Evolutionary conservation across 2,329 filamentous ascomycete genomes (phyloP), one percentile per base, ranked within the genome.

Genomic region (Diaporthe caulivora): DNA sequence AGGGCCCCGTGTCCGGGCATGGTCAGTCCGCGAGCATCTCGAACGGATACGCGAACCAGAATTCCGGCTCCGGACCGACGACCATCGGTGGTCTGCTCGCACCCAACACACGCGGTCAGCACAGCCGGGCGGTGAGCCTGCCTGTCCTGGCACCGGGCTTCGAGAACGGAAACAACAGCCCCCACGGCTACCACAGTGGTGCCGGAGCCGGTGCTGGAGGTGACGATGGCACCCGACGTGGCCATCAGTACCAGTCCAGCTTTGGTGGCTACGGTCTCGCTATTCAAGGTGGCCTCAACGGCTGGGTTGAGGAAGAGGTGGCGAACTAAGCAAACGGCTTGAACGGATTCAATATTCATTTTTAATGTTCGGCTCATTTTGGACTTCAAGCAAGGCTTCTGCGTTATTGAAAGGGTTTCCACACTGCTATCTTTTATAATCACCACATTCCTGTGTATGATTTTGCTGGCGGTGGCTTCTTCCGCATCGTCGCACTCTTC

Each of bases 41-140:
- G 40, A 93, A 92, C 75, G 91, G 91, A 62, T 92, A 89, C 77
- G 82, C 89, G 55, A 86, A 85, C 49, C 89, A 86, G 77, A 83
- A 84, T 58, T 82, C 85, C n/a, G 82, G 84, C 3, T 87, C 88
- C 31, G 90, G 88, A 47, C 86, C 93, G 2, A 92, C 92, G 2
- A 94, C 92, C 1, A 92, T 95, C 75, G 93, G 93, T 55, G 93
- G 94, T 10, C 89, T 97, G 49, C 88, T 97, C 67, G 93, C 94
- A 3, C 94, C 94, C 2, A 91, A 90, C 68, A 92, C 90, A 18
- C 87, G 91, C 44, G 86, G 88, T 42, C 89, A 90, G 76, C 91
- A 92, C 82, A 96, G 91, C 80, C 92, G 97, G 49, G 95, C 97
- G 44, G 95, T 98, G 74, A 98, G 95, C 81, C 86, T 99, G 79